Evolutionary conservation across 176 grass and related monocot species (phyloP), one percentile per base, ranked within the genome.

Genomic region (Secale cereale): DNA sequence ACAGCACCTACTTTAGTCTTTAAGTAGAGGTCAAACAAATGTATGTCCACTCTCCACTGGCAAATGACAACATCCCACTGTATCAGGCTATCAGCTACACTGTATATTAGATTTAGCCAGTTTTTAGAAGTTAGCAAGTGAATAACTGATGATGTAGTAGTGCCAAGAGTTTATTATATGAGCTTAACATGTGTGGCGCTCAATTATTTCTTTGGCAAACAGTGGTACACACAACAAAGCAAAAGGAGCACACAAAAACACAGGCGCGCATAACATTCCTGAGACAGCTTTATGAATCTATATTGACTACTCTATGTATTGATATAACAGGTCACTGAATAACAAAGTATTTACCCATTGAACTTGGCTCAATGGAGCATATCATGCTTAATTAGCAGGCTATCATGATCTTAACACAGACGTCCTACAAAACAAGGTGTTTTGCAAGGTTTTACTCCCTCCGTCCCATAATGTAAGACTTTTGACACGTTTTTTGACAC

Each of bases 21-120:
- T 8, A 81, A 70, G 31, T 20, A 87, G 33, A 74, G 31, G 80
- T 10, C 40, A 66, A 52, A 80, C 2, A 26, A 74, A 52, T 72
- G 29, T 32, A 83, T 70, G 80, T 60, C 37, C 73, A 71, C 28
- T 70, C 74, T 60, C 37, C 73, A 71, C 28, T 60, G 65, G 59
- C 8, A 78, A 71, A 15, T 45, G 65, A 70, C 19, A 78, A 63
- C 20, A 39, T 69, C 65, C 30, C 28, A 61, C 68, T 84, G 70
- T 81, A 90, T 83, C 65, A 83, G 35, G 16, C 78, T 81, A 90
- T 86, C 65, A 83, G 35, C 16, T 82, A 13, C 43, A 66, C 32
- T 52, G 10, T 57, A 86, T 68, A 83, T 62, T 37, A 31, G 17
- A 84, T 84, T 76, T 79, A 85, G 30, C 74, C 60, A 29, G 30